Evolutionary conservation across 2,329 filamentous ascomycete species (phyloP).

Genomic region (Elsinoe necatrix): DNA sequence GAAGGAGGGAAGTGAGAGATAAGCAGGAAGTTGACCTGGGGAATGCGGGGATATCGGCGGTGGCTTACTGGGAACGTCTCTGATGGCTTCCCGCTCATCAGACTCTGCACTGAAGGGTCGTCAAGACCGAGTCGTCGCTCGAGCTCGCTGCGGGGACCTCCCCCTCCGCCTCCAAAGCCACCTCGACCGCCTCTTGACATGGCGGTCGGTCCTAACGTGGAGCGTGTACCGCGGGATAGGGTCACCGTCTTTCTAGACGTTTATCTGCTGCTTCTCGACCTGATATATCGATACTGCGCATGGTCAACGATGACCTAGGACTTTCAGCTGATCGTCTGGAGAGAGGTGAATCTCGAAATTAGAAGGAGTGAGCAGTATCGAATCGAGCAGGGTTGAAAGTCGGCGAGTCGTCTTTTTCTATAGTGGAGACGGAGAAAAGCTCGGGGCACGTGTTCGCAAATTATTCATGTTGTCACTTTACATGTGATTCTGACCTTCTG

Average conservation of each 20-base stretch:
- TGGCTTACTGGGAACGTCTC: conserved; percentile 34
- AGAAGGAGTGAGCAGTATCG: not conserved
- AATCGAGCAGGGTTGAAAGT: not conserved
- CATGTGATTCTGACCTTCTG: not conserved
- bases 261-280: not conserved
- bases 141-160: conserved; percentile 28
- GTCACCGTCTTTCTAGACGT: not conserved
- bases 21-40: not conserved
- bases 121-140: conserved; percentile 30
- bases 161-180: conserved; percentile 26
- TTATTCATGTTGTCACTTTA: not conserved
- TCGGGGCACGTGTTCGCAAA: conserved; percentile 7
- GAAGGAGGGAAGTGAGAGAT: conserved; percentile 2
- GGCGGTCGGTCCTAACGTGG: not conserved
- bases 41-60: conserved; percentile 7
- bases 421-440: conserved; percentile 5
- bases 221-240: not conserved
- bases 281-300: not conserved
- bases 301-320: not conserved
- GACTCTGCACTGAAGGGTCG: conserved; percentile 30
- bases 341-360: not conserved
- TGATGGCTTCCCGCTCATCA: conserved; percentile 30
- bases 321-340: not conserved
- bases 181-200: conserved; percentile 28
- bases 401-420: conserved; percentile 10